Conservation (phyloP, 1,284 basidiomycete species). For the Austroboletus novae-zelandiae region DNA sequence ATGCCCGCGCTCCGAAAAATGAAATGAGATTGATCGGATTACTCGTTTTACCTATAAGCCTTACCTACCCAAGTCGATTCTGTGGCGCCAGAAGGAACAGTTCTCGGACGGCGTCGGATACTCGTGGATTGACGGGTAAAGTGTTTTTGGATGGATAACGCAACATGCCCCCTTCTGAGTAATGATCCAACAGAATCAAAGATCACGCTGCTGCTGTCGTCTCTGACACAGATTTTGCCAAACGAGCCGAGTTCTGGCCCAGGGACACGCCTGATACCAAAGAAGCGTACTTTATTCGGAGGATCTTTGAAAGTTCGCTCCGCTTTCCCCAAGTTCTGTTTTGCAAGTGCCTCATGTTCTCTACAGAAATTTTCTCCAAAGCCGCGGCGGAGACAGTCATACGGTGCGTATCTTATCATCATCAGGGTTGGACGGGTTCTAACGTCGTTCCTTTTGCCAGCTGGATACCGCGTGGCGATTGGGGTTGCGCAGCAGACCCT, state of each 20-base stretch:
- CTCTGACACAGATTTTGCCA: slow-evolving; percentile 81
- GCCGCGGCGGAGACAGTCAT: slow-evolving; percentile 93
- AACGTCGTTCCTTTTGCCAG: slow-evolving; percentile 35
- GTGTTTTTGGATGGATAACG: slow-evolving; percentile 21
- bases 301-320: slow-evolving; percentile 83
- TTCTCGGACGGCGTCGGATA: slow-evolving; percentile 99
- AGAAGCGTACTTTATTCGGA: slow-evolving; percentile 94
- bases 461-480: slow-evolving; percentile 93
- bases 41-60: slow-evolving; percentile 48
- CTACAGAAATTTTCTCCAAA: slow-evolving; percentile 73
- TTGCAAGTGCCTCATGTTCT: slow-evolving; percentile 6
- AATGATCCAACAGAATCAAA: slow-evolving; percentile 67
- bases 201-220: slow-evolving; percentile 76
- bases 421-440: slow-evolving; percentile 12
- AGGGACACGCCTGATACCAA: slow-evolving; percentile 92
- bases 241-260: slow-evolving; percentile 77
- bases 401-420: slow-evolving; percentile 49
- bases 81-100: slow-evolving; percentile 99
- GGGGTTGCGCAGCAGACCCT: slow-evolving; percentile 95
- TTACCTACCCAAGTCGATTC: slow-evolving; percentile 91
- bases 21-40: not conserved
- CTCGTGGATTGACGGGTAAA: slow-evolving; percentile 96
- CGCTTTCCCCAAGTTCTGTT: slow-evolving; percentile 25
- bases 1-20: not conserved
- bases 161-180: not conserved